phyloP scores from a whole-genome alignment of 306 rosid species.

The Parietaria judaica region DNA sequence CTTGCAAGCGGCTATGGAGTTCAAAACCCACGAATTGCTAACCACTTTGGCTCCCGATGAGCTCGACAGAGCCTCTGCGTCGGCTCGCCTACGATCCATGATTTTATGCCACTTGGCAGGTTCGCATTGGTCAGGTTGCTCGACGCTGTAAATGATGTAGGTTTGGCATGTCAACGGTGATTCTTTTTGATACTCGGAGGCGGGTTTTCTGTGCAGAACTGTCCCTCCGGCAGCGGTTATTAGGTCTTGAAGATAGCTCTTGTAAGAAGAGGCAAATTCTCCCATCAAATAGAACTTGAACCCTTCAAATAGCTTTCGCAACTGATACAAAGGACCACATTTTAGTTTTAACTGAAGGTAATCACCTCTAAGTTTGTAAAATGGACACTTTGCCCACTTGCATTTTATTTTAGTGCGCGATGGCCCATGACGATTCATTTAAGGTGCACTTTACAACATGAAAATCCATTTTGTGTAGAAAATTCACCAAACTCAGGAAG shows the following conservation, averaged over 20 bases:
- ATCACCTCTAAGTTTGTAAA: no score
- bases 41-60: slow-evolving; percentile 57
- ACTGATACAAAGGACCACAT: slow-evolving; percentile 38
- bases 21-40: slow-evolving; percentile 71
- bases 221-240: slow-evolving; percentile 82
- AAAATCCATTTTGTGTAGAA: no score
- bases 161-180: slow-evolving; percentile 28
- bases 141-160: slow-evolving; percentile 62
- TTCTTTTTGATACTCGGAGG: slow-evolving; percentile 25
- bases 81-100: slow-evolving; percentile 30
- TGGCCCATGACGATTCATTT: no score
- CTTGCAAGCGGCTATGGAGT: slow-evolving; percentile 85
- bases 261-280: slow-evolving; percentile 57
- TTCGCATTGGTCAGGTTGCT: slow-evolving; percentile 48
- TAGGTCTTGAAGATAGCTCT: slow-evolving; percentile 73
- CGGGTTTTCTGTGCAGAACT: slow-evolving; percentile 75
- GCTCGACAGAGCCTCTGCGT: slow-evolving; percentile 59
- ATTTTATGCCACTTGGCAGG: slow-evolving; percentile 25
- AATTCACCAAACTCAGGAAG: no score
- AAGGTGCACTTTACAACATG: no score
- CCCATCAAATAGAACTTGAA: slow-evolving; percentile 71
- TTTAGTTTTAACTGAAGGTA: no score
- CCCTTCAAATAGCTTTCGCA: slow-evolving; percentile 68
- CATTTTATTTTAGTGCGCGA: no score
- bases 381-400: no score